Evolutionary conservation across 2,329 filamentous ascomycete genomes (phyloP).

Genomic region (Thielaviopsis cerberus): DNA sequence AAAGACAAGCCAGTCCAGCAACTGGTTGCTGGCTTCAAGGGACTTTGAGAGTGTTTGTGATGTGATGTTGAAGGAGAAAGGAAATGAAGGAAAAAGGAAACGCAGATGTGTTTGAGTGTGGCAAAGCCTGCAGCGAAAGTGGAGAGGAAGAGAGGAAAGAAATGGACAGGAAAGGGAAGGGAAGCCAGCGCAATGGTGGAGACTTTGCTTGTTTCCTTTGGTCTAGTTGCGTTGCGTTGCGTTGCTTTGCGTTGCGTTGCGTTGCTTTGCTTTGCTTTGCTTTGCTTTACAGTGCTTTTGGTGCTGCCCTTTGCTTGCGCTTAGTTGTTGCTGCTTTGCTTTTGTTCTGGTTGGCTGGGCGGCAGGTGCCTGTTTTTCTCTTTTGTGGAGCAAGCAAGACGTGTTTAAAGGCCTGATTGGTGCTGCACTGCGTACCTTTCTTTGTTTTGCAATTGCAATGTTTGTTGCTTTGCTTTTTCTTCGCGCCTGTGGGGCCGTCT

Average conservation of each 20-base stretch:
- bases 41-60: background rate
- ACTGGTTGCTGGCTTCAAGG: conserved; percentile 1
- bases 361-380: background rate
- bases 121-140: background rate
- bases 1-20: conserved; percentile 7
- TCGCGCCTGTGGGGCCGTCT: conserved; percentile 1
- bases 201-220: background rate
- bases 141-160: conserved; percentile 4
- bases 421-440: background rate
- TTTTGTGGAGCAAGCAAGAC: no score
- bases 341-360: background rate
- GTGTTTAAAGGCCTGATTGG: background rate
- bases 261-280: background rate
- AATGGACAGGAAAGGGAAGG: conserved; percentile 10
- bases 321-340: no score
- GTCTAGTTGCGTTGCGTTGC: background rate
- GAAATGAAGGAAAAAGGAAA: background rate
- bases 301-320: no score
- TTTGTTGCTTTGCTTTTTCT: background rate
- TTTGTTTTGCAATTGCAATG: background rate
- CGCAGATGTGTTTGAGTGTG: background rate
- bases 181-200: conserved; percentile 13
- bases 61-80: background rate
- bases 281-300: no score
- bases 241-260: background rate